Base-by-base conservation (phyloP, 2,329 filamentous ascomycete genomes). In the Aspergillus pseudonomiae region DNA sequence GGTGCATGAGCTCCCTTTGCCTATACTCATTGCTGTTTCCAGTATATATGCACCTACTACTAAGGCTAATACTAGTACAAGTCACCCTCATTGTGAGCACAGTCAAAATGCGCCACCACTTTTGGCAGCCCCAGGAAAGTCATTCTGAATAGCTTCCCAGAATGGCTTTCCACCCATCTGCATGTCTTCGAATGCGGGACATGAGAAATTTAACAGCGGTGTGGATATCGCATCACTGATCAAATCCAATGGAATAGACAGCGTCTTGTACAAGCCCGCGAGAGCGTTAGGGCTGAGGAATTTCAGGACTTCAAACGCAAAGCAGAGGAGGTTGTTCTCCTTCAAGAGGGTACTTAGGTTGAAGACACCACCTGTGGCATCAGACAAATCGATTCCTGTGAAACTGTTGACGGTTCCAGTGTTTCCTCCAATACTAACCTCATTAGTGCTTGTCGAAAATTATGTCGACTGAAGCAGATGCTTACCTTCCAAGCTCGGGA, bases 401-500 rank as follows among this genome's bases (percentile, higher is more conserved):
- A 86, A 87, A 26, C 78, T 82, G 73, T 86, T 82, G 26, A 82
- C 78, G 3, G 75, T 77, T 21, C 84, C 83, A 6, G 80, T 79
- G 66, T 87, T 87, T 11, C 85, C 85, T 11, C 85, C 85, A 19
- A 86, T 78, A 63, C 77, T 80, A 28, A 14, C 21, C 2, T 36
- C 1, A n/a, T 62, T n/a, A 43, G 50, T 45, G 30, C 19, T 14
- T 16, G 32, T 12, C 24, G 6, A 10, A 19, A 28, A 48, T 4
- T 5, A 3, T 24, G 24, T 59, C 19, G 19, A 19, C 5, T 45
- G 28, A 36, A 7, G 6, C 4, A 19, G 50, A 19, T 48, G 19
- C 65, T 68, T 59, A 75, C 71, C 71, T 74, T 59, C 67, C 74
- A 19, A 84, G 76, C 24, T 79, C 72, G 0, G 82, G 82, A 57